Base-by-base conservation (phyloP, 176 grass and related monocot species). In the Avena atlantica region DNA sequence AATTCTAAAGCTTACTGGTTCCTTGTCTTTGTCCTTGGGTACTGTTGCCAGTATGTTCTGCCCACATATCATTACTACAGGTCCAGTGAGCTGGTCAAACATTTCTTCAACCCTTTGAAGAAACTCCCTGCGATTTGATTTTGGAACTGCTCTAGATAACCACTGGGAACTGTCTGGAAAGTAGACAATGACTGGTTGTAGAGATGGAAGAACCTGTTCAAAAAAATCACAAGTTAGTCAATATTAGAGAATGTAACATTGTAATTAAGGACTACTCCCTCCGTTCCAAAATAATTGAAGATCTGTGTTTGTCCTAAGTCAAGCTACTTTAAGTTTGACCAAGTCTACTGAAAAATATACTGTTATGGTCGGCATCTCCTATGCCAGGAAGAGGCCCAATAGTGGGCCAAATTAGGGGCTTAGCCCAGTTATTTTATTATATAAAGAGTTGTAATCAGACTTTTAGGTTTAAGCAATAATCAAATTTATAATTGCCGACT, bases 91-190 rank as follows among this genome's bases (percentile, higher is more conserved):
- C 88, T 90, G 88, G 53, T 95, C 80, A 78, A 98, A 87, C 93
- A 98, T 98, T 89, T 93, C 78, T 20, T 92, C 89, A 48, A 95
- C 85, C 52, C 87, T 90, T 58, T 86, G 78, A 77, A 95, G 81
- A 86, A 95, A 98, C 78, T 92, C 95, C 74, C 78, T 89, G 15
- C 90, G 85, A 21, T 95, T 93, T 81, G 95, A 93, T 88, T 95
- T 89, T 60, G 91, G 82, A 27, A 98, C 91, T 74, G 91, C 95
- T 72, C 87, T 93, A 45, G 91, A 95, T 69, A 98, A 83, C 95
- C 93, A 95, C 63, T 84, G 91, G 64, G 88, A 93, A 91, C 88
- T 92, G 86, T 98, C 95, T 83, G 95, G 95, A 90, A 98, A 95
- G 88, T 95, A 98, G 49, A 98, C 88, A 81, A 98, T 95, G 79